These are phyloP conservation scores for Exsudoporus frostii DNA, from an alignment of 768 basidiomycete genomes.

Conservation along the genomic window DNA sequence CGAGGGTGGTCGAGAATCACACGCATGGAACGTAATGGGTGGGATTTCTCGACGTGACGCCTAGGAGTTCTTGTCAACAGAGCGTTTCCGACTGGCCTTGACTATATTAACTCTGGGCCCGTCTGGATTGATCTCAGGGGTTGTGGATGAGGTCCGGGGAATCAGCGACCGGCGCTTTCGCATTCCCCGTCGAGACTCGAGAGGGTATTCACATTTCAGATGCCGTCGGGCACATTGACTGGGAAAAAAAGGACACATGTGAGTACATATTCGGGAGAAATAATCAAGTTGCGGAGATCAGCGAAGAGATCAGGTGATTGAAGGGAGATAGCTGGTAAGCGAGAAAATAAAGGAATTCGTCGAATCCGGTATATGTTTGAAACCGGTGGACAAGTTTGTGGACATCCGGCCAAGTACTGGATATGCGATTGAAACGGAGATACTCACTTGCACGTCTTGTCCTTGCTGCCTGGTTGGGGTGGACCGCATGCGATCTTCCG, in stretches of 20 bases:
- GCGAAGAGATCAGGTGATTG: constrained; percentile 25
- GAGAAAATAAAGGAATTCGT: not conserved
- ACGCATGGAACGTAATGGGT: constrained; percentile 4
- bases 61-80: constrained; percentile 26
- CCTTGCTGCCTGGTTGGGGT: constrained; percentile 48
- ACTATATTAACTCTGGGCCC: constrained; percentile 21
- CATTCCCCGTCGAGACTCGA: constrained; percentile 68
- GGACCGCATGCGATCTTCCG: constrained; percentile 70
- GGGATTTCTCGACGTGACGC: not conserved
- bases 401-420: constrained; percentile 4
- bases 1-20: constrained; percentile 6
- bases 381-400: constrained; percentile 12
- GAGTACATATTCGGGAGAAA: constrained; percentile 14
- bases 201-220: constrained; percentile 68
- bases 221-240: constrained; percentile 74
- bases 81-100: constrained; percentile 29
- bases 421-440: not conserved
- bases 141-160: constrained; percentile 26
- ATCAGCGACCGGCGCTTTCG: constrained; percentile 41
- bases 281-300: constrained; percentile 24
- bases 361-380: constrained; percentile 11
- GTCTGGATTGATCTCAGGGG: constrained; percentile 25
- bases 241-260: constrained; percentile 23
- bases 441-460: constrained; percentile 66
- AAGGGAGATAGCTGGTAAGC: constrained; percentile 12